phyloP scores from a whole-genome alignment of 1,284 basidiomycete species.

The Athelia psychrophila region DNA sequence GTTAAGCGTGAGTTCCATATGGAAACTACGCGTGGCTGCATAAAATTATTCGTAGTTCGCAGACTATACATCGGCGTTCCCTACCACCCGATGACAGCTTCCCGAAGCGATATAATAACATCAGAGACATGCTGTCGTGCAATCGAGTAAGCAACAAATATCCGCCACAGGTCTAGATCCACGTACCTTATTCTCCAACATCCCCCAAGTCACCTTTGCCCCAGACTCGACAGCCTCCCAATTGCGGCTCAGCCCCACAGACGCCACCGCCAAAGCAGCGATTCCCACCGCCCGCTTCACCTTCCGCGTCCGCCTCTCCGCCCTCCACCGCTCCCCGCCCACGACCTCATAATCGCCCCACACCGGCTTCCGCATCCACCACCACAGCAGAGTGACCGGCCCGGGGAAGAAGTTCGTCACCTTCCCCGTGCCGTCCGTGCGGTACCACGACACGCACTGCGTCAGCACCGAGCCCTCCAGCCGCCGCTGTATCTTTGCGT shows the following conservation, averaged over 20 bases:
- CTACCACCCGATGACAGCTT: no score
- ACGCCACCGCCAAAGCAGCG: not conserved
- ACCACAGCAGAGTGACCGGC: slow-evolving; percentile 25
- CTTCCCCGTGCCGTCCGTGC: slow-evolving; percentile 27
- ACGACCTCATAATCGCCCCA: slow-evolving; percentile 27
- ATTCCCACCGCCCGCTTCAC: not conserved
- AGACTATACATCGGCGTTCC: no score
- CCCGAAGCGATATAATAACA: no score
- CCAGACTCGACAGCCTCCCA: no score
- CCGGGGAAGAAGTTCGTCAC: slow-evolving; percentile 39
- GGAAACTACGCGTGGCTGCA: no score
- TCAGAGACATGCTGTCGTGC: no score
- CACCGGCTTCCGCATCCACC: slow-evolving; percentile 24
- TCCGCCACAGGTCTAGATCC: no score
- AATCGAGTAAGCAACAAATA: no score
- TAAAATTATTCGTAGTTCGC: no score
- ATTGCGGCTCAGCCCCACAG: not conserved
- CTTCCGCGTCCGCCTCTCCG: not conserved
- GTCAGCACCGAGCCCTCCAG: slow-evolving; percentile 35
- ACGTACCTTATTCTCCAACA: no score
- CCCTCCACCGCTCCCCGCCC: slow-evolving; percentile 3
- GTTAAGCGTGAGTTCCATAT: no score
- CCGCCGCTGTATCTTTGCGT: slow-evolving; percentile 33
- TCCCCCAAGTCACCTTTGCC: no score
- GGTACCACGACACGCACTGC: slow-evolving; percentile 40